phyloP scores from a whole-genome alignment of 2,329 filamentous ascomycete species.

The Sclerotiophoma versabilis region DNA sequence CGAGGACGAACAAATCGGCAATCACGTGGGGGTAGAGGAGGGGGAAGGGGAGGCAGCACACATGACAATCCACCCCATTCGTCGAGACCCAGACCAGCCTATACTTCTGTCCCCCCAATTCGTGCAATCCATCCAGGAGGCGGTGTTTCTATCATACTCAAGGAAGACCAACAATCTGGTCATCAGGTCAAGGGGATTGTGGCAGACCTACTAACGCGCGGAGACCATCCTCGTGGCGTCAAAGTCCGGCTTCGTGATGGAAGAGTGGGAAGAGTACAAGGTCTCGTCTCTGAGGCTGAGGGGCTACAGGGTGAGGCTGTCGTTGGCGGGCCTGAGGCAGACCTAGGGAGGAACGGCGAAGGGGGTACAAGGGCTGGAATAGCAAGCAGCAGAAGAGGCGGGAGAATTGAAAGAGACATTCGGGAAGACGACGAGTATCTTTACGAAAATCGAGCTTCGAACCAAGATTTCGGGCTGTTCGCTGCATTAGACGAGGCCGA shows the following conservation, averaged over 20 bases:
- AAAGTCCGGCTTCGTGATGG: conserved; percentile 78
- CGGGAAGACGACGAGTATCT: conserved; percentile 41
- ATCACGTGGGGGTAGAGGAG: conserved; percentile 19
- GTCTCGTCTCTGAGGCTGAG: conserved; percentile 53
- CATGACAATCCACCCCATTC: conserved; percentile 8
- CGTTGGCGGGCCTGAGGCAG: conserved; percentile 32
- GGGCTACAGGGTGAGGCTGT: conserved; percentile 32
- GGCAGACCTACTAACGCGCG: conserved; percentile 71
- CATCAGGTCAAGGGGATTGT: conserved; percentile 72
- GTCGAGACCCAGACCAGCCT: conserved; percentile 14
- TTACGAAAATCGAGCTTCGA: conserved; percentile 28
- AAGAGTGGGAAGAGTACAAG: conserved; percentile 76
- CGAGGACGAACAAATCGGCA: conserved; percentile 42
- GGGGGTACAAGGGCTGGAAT: conserved; percentile 10
- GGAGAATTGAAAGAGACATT: conserved; percentile 36
- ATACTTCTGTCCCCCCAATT: conserved; percentile 32
- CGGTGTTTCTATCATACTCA: conserved; percentile 74
- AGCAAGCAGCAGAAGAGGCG: conserved; percentile 21
- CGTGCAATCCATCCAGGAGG: conserved; percentile 63
- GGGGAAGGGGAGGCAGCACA: conserved; percentile 7
- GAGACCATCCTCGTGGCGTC: conserved; percentile 79
- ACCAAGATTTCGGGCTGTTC: conserved; percentile 26
- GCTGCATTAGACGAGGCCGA: conserved; percentile 38
- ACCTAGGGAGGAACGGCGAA: conserved; percentile 39
- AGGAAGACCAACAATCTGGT: conserved; percentile 77